Evolutionary conservation across 202 grass and related monocot species (phyloP).

Genomic region (Panicum virgatum): DNA sequence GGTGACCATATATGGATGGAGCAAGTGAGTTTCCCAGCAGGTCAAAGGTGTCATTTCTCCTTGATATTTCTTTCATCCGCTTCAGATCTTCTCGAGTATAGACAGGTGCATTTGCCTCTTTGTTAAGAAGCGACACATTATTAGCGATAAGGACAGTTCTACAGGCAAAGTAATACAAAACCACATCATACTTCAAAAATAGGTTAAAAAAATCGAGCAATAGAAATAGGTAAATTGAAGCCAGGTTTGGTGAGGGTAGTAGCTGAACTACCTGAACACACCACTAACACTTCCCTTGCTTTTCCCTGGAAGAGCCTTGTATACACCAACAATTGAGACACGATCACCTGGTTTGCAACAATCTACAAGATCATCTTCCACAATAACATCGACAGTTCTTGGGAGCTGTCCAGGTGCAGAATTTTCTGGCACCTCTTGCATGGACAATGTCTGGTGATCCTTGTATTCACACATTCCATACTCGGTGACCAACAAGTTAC

Average conservation of each 20-base stretch:
- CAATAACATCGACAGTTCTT: constrained; percentile 89
- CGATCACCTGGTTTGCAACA: constrained; percentile 98
- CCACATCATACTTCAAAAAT: constrained; percentile 28
- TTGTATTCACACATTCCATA: constrained; percentile 97
- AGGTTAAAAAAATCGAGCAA: background rate
- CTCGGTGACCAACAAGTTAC: constrained; percentile 93
- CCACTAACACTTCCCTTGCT: constrained; percentile 99
- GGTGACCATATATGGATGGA: constrained; percentile 91
- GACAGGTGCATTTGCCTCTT: constrained; percentile 94
- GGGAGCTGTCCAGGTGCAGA: constrained; percentile 95
- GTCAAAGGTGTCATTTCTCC: constrained; percentile 80
- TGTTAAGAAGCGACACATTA: constrained; percentile 91
- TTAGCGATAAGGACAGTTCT: constrained; percentile 97
- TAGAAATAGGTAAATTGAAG: constrained; percentile 11
- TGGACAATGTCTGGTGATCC: constrained; percentile 93
- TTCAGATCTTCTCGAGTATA: constrained; percentile 84
- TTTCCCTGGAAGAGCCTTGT: constrained; percentile 96
- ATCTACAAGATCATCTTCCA: constrained; percentile 98
- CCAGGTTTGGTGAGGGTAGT: background rate
- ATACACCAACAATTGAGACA: constrained; percentile 92
- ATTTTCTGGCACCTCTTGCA: constrained; percentile 99
- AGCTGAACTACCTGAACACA: constrained; percentile 75
- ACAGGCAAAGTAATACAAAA: constrained; percentile 29
- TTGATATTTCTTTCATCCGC: constrained; percentile 89
- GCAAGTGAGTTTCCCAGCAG: constrained; percentile 95